Conservation (phyloP, 345 rosid species). For the Citrus cavaleriei region DNA sequence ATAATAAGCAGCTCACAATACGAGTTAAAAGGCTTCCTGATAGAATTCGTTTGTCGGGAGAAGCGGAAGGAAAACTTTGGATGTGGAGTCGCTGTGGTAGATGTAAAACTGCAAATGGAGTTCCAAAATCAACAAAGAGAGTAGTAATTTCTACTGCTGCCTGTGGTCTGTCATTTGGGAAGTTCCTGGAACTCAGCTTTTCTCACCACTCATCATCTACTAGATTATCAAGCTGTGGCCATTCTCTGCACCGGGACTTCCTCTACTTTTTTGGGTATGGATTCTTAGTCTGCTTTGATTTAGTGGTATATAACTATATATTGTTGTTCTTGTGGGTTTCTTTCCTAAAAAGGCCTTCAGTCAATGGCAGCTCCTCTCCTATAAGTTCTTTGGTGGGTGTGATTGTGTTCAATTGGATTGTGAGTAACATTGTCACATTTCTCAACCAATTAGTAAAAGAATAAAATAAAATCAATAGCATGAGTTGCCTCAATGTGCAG, state of each 20-base stretch:
- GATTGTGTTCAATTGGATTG: slow-evolving; percentile 1
- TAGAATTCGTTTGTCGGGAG: slow-evolving; percentile 53
- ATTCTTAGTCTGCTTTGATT: background rate
- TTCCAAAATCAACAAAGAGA: slow-evolving; percentile 66
- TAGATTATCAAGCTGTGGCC: slow-evolving; percentile 72
- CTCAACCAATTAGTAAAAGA: background rate
- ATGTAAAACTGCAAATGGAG: slow-evolving; percentile 55
- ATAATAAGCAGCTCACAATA: slow-evolving; percentile 70
- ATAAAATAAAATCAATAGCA: background rate
- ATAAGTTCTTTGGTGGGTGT: background rate
- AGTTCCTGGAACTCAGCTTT: slow-evolving; percentile 93
- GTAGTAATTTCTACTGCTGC: slow-evolving; percentile 75
- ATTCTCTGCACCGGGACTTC: slow-evolving; percentile 68
- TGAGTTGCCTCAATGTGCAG: background rate
- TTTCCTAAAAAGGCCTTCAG: background rate
- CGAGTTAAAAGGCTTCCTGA: slow-evolving; percentile 50
- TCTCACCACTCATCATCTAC: slow-evolving; percentile 40
- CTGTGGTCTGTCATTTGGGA: slow-evolving; percentile 79
- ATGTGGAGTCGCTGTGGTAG: slow-evolving; percentile 94
- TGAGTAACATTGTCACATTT: background rate
- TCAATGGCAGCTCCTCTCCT: background rate
- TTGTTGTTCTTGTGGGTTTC: background rate
- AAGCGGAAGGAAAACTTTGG: slow-evolving; percentile 81
- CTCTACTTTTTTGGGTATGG: slow-evolving; percentile 94
- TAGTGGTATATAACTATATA: background rate